These are phyloP conservation scores for Debaryomyces psychrophilus DNA, from an alignment of 1,139 yeast species.

Conservation along the genomic window DNA sequence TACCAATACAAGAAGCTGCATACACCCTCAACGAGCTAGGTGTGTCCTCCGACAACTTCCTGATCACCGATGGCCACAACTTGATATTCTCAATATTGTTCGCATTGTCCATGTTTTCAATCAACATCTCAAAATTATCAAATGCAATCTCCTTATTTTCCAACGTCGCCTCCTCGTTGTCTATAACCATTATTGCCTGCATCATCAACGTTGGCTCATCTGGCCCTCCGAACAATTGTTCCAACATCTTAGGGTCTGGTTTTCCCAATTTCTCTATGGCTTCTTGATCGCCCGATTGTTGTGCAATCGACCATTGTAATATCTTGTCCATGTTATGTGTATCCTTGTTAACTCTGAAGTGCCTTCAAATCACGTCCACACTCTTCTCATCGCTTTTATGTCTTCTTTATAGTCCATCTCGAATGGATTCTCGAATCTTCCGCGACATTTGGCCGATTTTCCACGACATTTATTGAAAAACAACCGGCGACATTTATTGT, in stretches of 20 bases:
- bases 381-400: neutral
- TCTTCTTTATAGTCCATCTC: constrained; percentile 1
- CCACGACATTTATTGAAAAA: constrained; percentile 3
- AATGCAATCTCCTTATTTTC: constrained; percentile 76
- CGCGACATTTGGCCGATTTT: constrained; percentile 9
- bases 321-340: constrained; percentile 71
- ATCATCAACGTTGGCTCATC: constrained; percentile 89
- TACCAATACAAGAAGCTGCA: constrained; percentile 79
- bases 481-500: neutral
- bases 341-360: neutral
- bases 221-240: constrained; percentile 77
- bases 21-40: constrained; percentile 48
- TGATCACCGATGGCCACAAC: constrained; percentile 73
- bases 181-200: constrained; percentile 65
- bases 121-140: constrained; percentile 91
- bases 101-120: constrained; percentile 93
- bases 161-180: constrained; percentile 60
- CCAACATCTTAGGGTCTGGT: constrained; percentile 78
- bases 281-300: constrained; percentile 68
- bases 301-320: constrained; percentile 89
- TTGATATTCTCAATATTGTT: constrained; percentile 83
- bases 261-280: constrained; percentile 61
- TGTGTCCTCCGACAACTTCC: constrained; percentile 46
- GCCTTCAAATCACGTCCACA: neutral
- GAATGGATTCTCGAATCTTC: constrained; percentile 10